Base-by-base conservation (phyloP, 805 yeast genomes). In the Spathaspora gorwiae region DNA sequence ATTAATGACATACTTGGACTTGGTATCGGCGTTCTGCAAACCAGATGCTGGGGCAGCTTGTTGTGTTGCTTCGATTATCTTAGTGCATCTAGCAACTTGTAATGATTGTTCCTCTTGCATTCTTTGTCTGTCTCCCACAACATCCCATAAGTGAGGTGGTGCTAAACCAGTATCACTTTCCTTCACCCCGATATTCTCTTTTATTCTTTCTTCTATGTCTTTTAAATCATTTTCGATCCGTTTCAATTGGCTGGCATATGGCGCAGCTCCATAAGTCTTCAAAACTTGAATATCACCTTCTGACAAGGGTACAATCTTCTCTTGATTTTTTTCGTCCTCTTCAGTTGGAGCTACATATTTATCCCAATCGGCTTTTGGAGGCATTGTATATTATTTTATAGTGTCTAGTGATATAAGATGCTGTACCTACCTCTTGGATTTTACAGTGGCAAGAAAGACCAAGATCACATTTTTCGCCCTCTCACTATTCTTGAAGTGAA, bases 321-420 rank as follows among this genome's bases (percentile, higher is more conserved):
- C 89, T 42, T 83, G 89, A 43, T 75, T 72, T 44, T 72, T 73
- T 46, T 75, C 83, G 33, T 76, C 83, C 6, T 75, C 80, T 53
- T 86, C 97, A 38, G 73, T 76, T n/a, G 96, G 95, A 42, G 94
- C 85, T 63, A 83, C 84, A 69, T 88, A 89, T 66, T 94, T 94
- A 63, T 95, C 99, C 99, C 99, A 94, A 66, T 94, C 96, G 46
- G 90, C 94, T 75, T 90, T 94, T 55, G 97, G 96, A 50, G 97
- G 90, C 97, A 90, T 90, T 37, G 33, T 49, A 35, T 32, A 19
- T 19, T 19, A 19, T 19, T 19, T 19, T 19, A 19, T 19, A 19
- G 24, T 19, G 24, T 19, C 24, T 19, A 19, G 2, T 2, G 24
- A 19, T 19, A 19, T 19, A 19, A 19, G 24, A 19, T 19, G 2